Percentiles rank a stretch among this genome's conserved stretches.
phyloP scores from a whole-genome alignment of 1,139 yeast species.

The Saccharomyces pastorianus region DNA sequence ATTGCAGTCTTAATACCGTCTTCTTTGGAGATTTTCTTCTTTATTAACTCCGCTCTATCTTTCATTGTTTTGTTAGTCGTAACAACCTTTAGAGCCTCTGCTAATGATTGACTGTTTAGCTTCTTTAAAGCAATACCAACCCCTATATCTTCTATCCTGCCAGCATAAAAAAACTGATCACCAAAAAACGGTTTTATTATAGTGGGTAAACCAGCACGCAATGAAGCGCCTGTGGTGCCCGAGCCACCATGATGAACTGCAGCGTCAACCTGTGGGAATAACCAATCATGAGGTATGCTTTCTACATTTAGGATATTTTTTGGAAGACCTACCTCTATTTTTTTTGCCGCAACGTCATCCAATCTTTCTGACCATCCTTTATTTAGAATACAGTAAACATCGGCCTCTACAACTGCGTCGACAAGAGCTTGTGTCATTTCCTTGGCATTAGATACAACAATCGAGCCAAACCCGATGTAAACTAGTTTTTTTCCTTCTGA shows the following conservation, averaged over 20 bases:
- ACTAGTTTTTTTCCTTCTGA: constrained; percentile 59
- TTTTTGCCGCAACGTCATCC: constrained; percentile 31
- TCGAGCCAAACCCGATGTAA: constrained; percentile 92
- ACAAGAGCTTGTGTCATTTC: constrained; percentile 71
- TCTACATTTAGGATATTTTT: constrained; percentile 61
- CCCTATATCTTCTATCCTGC: constrained; percentile 79
- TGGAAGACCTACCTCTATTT: constrained; percentile 56
- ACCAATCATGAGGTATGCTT: constrained; percentile 86
- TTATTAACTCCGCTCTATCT: constrained; percentile 54
- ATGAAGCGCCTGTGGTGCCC: constrained; percentile 91
- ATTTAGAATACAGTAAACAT: constrained; percentile 75
- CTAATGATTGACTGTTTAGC: constrained; percentile 53
- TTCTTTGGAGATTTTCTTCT: constrained; percentile 56
- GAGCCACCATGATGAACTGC: constrained; percentile 98
- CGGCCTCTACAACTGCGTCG: constrained; percentile 70
- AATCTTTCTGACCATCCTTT: constrained; percentile 93
- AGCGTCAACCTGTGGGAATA: constrained; percentile 79
- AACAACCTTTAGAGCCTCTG: constrained; percentile 60
- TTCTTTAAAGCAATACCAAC: constrained; percentile 71
- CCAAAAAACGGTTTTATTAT: constrained; percentile 92
- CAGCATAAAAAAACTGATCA: constrained; percentile 88
- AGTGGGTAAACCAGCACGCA: constrained; percentile 81
- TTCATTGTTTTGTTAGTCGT: constrained; percentile 60
- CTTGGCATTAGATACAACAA: constrained; percentile 76
- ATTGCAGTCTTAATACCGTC: constrained; percentile 76